Evolutionary conservation across 2,329 filamentous ascomycete species (phyloP), one percentile per base, ranked within the genome.

Genomic region (Aspergillus viridinutans): DNA sequence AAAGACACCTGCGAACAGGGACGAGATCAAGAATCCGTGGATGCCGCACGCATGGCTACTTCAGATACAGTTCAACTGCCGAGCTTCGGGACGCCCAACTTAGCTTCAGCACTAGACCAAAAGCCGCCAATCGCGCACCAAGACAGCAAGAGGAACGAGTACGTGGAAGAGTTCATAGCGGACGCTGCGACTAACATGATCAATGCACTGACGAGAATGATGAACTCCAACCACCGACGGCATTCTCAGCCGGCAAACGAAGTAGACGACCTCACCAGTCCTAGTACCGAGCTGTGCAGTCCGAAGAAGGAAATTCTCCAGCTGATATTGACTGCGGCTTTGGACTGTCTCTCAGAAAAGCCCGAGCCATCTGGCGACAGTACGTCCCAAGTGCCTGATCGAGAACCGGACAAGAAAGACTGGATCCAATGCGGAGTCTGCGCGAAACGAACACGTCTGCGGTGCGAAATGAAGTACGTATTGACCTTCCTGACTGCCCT

Each of bases 381-480:
- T 12, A 17, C 56, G 1, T 40, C 42, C 2, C 49, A 56, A 14
- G 56, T 53, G 9, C 35, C 58, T 14, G 55, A 42, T 14, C 54
- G 50, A 20, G 58, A 64, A 0, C 48, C 57, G n/a, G 61, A 66
- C 4, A 68, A 70, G 40, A 61, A 64, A 28, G 60, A 57, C 8
- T 70, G 63, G 63, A 67, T 69, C 35, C 63, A 69, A 58, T 74
- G 71, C 50, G 63, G 68, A 2, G 61, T 63, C 8, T 74, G 69
- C 56, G 54, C 64, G 3, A 72, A 72, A 57, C 58, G 58, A 10
- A 73, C 69, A 6, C 66, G 69, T 8, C 60, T 72, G 7, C 67
- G 61, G 38, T 75, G 69, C 45, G 72, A 75, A 52, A 69, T 76
- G 64, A 76, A 71, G 74, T 76, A 67, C 47, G 65, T 48, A 12